phyloP scores from a whole-genome alignment of 768 basidiomycete genomes.

The Phanerochaete sordida region DNA sequence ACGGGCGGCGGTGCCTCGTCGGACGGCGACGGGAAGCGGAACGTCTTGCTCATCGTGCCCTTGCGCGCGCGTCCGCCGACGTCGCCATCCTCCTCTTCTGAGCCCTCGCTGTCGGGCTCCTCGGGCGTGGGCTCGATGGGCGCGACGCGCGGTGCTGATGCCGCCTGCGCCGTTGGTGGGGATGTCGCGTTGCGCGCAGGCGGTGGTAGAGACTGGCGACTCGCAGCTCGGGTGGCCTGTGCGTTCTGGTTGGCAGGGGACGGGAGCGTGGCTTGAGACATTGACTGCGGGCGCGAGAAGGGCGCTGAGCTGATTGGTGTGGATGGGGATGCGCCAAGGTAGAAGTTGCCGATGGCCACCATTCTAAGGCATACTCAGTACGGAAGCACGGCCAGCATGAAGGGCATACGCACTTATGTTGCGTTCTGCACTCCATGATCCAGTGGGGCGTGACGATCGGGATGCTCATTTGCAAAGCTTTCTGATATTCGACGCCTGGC shows the following conservation, averaged over 20 bases:
- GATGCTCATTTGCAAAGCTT: constrained; percentile 91
- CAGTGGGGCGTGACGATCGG: constrained; percentile 95
- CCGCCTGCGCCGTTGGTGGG: constrained; percentile 32
- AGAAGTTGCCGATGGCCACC: constrained; percentile 81
- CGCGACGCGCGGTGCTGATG: constrained; percentile 16
- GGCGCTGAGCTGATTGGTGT: constrained; percentile 37
- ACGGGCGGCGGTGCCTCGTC: constrained; percentile 30
- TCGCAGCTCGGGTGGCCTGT: constrained; percentile 33
- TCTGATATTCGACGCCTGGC: constrained; percentile 87
- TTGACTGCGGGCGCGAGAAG: constrained; percentile 63
- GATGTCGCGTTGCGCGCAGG: constrained; percentile 44
- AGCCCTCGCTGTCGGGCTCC: constrained; percentile 36
- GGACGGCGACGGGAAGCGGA: constrained; percentile 23
- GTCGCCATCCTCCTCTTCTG: constrained; percentile 24
- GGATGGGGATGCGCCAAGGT: constrained; percentile 66
- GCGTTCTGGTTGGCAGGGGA: constrained; percentile 34
- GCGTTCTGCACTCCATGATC: constrained; percentile 85
- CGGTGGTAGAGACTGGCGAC: constrained; percentile 68
- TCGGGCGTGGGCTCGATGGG: constrained; percentile 53
- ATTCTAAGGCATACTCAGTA: constrained; percentile 45
- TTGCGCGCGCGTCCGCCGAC: constrained; percentile 32
- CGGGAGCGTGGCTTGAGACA: constrained; percentile 64
- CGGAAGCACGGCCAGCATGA: not conserved
- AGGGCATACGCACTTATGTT: constrained; percentile 62
- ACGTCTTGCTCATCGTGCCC: constrained; percentile 67